Evolutionary conservation across 306 rosid species (phyloP).

Genomic region (Phaseolus lunatus): DNA sequence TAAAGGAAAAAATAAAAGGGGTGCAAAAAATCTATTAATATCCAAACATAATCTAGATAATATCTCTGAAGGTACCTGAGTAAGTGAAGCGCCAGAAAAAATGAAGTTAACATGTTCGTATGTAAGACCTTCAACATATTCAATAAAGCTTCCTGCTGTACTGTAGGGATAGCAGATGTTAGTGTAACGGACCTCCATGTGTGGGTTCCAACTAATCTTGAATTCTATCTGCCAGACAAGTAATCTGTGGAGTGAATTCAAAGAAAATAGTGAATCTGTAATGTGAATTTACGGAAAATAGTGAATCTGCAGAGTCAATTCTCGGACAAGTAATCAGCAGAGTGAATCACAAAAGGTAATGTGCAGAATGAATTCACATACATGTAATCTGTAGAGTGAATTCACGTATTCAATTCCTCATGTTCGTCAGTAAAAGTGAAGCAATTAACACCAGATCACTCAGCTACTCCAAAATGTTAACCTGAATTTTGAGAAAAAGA

Average conservation of each 20-base stretch:
- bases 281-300: constrained; percentile 6
- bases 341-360: constrained; percentile 15
- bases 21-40: constrained; percentile 14
- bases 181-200: constrained; percentile 80
- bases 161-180: constrained; percentile 77
- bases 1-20: constrained; percentile 23
- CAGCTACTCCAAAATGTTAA: constrained; percentile 33
- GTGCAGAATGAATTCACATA: too few species aligned
- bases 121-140: constrained; percentile 92
- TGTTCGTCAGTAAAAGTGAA: constrained; percentile 27
- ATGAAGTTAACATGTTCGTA: constrained; percentile 97
- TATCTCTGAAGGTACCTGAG: constrained; percentile 66
- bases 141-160: constrained; percentile 90
- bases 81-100: constrained; percentile 90
- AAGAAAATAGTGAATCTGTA: constrained; percentile 41
- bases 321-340: neutral
- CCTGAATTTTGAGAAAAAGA: neutral
- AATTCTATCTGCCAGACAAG: constrained; percentile 47
- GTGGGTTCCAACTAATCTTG: constrained; percentile 87
- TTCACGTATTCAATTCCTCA: constrained; percentile 27
- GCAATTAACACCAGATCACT: constrained; percentile 2
- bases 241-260: constrained; percentile 49
- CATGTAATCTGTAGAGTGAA: too few species aligned
- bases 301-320: constrained; percentile 39
- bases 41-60: constrained; percentile 22